Evolutionary conservation across 495 filamentous ascomycete genomes (phyloP), one percentile per base, ranked within the genome.

Genomic region (Mycothermus thermophilus): DNA sequence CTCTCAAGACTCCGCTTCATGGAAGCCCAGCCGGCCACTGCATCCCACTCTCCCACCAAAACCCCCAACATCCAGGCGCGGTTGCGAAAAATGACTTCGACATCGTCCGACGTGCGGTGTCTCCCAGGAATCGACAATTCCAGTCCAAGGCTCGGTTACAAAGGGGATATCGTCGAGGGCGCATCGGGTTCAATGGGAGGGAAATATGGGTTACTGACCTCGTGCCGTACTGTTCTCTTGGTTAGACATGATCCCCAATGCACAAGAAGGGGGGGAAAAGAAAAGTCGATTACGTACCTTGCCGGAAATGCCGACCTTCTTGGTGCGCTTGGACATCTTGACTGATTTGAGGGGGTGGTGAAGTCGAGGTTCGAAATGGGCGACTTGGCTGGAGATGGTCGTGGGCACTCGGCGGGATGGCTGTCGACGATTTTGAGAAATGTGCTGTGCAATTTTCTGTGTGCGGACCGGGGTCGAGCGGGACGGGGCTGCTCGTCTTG

Each of bases 301-400:
- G 60, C 71, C 73, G 71, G 71, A 74, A 48, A 74, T 69, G 55
- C 86, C 84, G 81, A 93, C 87, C 82, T 93, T 93, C 80, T 93
- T 93, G 36, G 85, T 93, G 69, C 85, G 76, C 72, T 93, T 93
- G 55, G 85, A 88, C 85, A 93, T 93, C 62, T 77, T 84, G 73
- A 59, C 62, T 60, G 57, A 45, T 46, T 52, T n/a, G n/a, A 34
- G 26, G 30, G 32, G 42, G 36, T 52, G 42, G 24, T 36, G 31
- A 21, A 30, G 31, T 33, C 38, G 34, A 43, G 43, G 42, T 51
- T 41, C 40, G 40, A 38, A 40, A n/a, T n/a, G 24, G 37, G 31
- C 31, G 30, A 36, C 21, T n/a, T n/a, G n/a, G n/a, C n/a, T 25
- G 11, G 22, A 6, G 22, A 25, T 11, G 6, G 6, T 43, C 42